phyloP scores from a whole-genome alignment of 1,139 yeast species.

The Suzukiozyma palmioleophila region DNA sequence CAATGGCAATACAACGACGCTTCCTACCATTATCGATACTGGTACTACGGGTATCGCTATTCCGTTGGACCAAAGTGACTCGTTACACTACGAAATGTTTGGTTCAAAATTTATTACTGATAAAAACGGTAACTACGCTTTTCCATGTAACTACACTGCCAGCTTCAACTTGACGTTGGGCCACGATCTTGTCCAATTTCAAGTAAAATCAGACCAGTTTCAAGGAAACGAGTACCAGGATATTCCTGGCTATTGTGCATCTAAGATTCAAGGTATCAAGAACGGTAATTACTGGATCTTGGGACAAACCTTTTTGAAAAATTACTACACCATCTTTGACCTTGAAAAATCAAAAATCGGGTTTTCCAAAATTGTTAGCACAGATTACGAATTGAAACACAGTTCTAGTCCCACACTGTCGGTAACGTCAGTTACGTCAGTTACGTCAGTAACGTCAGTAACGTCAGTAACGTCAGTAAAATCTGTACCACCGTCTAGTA shows the following conservation, averaged over 20 bases:
- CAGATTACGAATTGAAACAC: not conserved
- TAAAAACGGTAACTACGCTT: conserved; percentile 53
- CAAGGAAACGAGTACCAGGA: conserved; percentile 44
- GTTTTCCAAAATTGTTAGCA: conserved; percentile 19
- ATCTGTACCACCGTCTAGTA: not conserved
- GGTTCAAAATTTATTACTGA: conserved; percentile 50
- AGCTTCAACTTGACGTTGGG: conserved; percentile 30
- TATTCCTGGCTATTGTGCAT: conserved; percentile 54
- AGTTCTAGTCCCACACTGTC: not conserved
- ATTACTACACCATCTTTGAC: conserved; percentile 58
- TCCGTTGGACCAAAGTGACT: conserved; percentile 53
- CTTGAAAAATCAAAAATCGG: conserved; percentile 48
- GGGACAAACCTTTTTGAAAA: conserved; percentile 58
- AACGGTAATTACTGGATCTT: conserved; percentile 40
- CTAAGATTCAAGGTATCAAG: conserved; percentile 57
- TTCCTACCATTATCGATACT: conserved; percentile 56
- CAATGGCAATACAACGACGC: conserved; percentile 22
- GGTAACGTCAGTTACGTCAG: not conserved
- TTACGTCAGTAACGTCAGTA: not conserved
- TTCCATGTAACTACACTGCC: conserved; percentile 48
- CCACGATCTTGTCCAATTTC: conserved; percentile 32
- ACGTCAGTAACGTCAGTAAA: not conserved
- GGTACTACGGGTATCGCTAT: conserved; percentile 63
- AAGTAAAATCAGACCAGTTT: conserved; percentile 42
- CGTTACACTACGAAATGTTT: conserved; percentile 40